Evolutionary conservation across 1,284 basidiomycete genomes (phyloP), one percentile per base, ranked within the genome.

Genomic region (Apiotrichum sp.): DNA sequence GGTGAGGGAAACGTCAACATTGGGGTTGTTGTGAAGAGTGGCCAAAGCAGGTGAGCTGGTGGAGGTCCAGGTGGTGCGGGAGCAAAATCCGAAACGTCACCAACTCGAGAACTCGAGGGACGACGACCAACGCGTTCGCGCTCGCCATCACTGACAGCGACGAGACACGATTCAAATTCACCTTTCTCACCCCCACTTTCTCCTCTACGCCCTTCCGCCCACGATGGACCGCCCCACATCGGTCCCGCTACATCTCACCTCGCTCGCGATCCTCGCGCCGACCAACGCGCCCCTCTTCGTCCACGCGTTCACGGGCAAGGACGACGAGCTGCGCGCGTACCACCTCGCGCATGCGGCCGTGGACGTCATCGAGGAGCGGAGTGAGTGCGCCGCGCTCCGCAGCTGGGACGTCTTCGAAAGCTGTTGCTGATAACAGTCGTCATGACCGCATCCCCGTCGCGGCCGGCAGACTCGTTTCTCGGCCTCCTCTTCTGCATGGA

Each of bases 401-500:
- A 10, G 22, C 22, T 22, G 22, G 22, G 22, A 22, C 22, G 22
- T 22, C 22, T 22, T 22, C 22, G 22, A 22, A 16, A 32, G 22
- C 22, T 22, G 22, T 22, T 22, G 39, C 10, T 22, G 47, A 39
- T 31, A 38, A 22, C 57, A 74, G 72, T 74, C 63, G 66, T 72
- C 34, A 72, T 73, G 69, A 71, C 68, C 36, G 65, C 65, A 7
- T 65, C 67, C 22, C 67, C 71, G 4, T 70, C 60, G 29, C 68
- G 69, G 51, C 72, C 72, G n/a, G 70, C 72, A 1, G 74, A 75
- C 47, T 65, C 63, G 14, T 75, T 72, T 48, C 66, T 77, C n/a
- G 75, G 74, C 33, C 55, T 77, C n/a, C 57, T 77, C 34, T 75
- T 74, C 57, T 74, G 71, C 53, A 75, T 77, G 72, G 75, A 77